phyloP scores from a whole-genome alignment of 2,329 filamentous ascomycete species.

The Trichophyton rubrum region DNA sequence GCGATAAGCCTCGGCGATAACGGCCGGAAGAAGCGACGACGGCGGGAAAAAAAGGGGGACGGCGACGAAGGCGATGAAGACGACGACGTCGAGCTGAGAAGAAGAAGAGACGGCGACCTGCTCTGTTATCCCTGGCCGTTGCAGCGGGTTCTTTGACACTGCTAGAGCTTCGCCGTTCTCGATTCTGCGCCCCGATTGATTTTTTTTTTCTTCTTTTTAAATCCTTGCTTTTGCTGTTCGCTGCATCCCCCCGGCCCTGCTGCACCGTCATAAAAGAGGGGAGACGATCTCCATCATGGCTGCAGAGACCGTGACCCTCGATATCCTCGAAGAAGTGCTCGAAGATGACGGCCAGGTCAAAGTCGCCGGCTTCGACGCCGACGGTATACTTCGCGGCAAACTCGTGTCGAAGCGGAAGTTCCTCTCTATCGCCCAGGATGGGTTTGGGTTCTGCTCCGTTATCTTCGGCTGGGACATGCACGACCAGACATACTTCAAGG shows the following conservation, averaged over 20 bases:
- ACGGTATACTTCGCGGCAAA: conserved; percentile 79
- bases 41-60: background rate
- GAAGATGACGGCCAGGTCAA: conserved; percentile 67
- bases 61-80: background rate
- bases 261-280: background rate
- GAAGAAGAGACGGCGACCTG: too few species aligned
- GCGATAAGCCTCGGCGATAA: background rate
- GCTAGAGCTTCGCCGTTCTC: background rate
- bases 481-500: conserved; percentile 74
- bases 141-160: background rate
- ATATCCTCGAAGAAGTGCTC: conserved; percentile 55
- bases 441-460: conserved; percentile 89
- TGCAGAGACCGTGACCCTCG: conserved; percentile 36
- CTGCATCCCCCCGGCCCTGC: too few species aligned
- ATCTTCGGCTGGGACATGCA: conserved; percentile 98
- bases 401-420: conserved; percentile 90
- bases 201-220: too few species aligned
- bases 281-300: conserved; percentile 1
- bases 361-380: conserved; percentile 74
- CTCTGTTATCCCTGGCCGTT: background rate
- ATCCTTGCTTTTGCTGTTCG: too few species aligned
- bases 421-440: conserved; percentile 62
- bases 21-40: background rate
- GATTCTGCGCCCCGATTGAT: too few species aligned
- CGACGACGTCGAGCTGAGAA: too few species aligned